Base-by-base conservation (phyloP, 345 rosid species). In the Eucalyptus cloeziana region DNA sequence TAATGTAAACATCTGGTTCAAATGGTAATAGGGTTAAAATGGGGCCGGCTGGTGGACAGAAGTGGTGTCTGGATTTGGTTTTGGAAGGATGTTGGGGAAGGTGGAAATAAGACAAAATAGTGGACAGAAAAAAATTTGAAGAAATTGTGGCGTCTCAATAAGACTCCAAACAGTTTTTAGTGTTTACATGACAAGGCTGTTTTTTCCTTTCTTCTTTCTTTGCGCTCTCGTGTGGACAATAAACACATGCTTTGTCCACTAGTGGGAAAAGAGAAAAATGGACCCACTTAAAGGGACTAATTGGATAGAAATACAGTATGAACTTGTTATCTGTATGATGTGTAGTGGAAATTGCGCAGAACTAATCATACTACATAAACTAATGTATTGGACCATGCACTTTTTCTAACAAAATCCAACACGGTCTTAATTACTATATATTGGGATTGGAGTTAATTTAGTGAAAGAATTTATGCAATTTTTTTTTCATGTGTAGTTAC, bases 121-220 rank as follows among this genome's bases (percentile, higher is more conserved):
- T 81, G 91, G 92, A 87, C 87, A 90, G 71, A 88, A 51, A 51
- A 51, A 24, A 67, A 33, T 1, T 17, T 86, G 71, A 37, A 86
- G 90, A 92, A 92, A 88, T 87, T 88, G 90, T 51, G 91, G 90
- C 90, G 89, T 92, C 87, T 90, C 81, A 33, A 89, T 67, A 76
- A 86, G 90, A 76, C 91, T 89, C 79, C 79, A n/a, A 81, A 86
- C 87, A 83, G 64, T 80, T 87, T 21, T 22, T n/a, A 80, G 62
- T 90, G 88, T 88, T 88, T 54, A 44, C 85, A 87, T 88, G 86
- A 40, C 86, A 76, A 37, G 56, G 81, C 45, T 50, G 87, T 45
- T 62, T 31, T 21, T 4, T 14, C 15, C 52, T 50, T 45, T 71
- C 79, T 51, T 31, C 40, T 64, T 69, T 87, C 49, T 12, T 69